Evolutionary conservation across 106 monocot genomes (phyloP).

Genomic region (Chionographis japonica): DNA sequence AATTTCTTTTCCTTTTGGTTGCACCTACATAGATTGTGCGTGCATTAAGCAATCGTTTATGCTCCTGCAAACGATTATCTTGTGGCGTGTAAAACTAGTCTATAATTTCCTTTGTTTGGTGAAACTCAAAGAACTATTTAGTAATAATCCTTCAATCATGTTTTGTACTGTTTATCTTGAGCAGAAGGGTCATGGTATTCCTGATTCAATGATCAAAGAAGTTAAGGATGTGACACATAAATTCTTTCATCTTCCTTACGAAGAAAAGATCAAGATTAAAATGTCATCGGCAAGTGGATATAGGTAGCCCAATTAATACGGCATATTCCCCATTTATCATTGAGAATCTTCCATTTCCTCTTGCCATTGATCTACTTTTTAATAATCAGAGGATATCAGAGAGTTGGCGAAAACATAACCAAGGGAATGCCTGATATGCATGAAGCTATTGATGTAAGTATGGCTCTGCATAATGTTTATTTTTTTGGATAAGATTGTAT

Average conservation of each 20-base stretch:
- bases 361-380: background rate
- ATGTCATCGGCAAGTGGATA: constrained; percentile 67
- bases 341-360: background rate
- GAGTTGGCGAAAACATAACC: constrained; percentile 81
- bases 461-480: background rate
- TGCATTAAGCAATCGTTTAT: too few species aligned
- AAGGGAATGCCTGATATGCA: constrained; percentile 87
- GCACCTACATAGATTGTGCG: too few species aligned
- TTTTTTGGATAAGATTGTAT: background rate
- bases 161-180: background rate
- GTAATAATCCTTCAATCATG: background rate
- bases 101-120: too few species aligned
- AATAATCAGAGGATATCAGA: constrained; percentile 77
- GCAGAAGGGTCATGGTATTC: constrained; percentile 91
- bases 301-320: constrained; percentile 31
- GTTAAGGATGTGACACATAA: constrained; percentile 60
- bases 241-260: constrained; percentile 74
- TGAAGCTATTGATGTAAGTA: constrained; percentile 96
- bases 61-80: too few species aligned
- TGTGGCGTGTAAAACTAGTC: too few species aligned
- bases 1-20: too few species aligned
- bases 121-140: too few species aligned
- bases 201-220: constrained; percentile 68
- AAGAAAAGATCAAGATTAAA: constrained; percentile 85
- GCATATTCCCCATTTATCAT: background rate